Evolutionary conservation across 495 filamentous ascomycete species (phyloP), one percentile per base, ranked within the genome.

Genomic region (Stereocaulon alpinum): DNA sequence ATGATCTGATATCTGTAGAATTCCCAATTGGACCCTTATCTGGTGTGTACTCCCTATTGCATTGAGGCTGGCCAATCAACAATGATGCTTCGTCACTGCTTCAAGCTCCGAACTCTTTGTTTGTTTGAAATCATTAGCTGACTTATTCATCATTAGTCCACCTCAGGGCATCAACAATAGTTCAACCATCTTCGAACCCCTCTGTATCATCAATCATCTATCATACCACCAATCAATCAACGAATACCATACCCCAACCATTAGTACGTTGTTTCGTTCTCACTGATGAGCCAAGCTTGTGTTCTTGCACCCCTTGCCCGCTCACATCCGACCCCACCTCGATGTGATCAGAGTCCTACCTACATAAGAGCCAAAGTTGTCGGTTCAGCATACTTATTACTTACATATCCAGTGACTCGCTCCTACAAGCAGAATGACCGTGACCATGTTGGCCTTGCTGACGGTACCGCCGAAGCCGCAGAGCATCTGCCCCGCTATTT

Each of bases 351-450:
- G 12, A 14, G 40, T 40, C 22, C 30, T 11, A 20, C 41, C 14
- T 55, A 37, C 52, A 37, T 24, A 29, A 27, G 11, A 18, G 22
- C 9, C 37, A 34, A 30, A 41, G 9, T 10, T 18, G 11, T 4
- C 12, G 7, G 6, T 18, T 15, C 30, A 6, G 29, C 4, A 34
- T 4, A 18, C 30, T 20, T 10, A 41, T 14, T 17, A 41, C 52
- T 55, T 5, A 55, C 52, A 45, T 42, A 4, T 40, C n/a, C 64
- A 92, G 90, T 95, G 92, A 96, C 91, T 75, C 91, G 90, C 65
- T 89, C 93, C 52, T 87, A 94, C 79, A 97, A 97, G 77, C 77
- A 74, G 72, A 91, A 86, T 73, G 91, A 94, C 72, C 88, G 89
- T 73, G 87, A 91, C 70, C 88, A 96, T 73, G 77, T 80, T 60